These are phyloP conservation scores for Pichia cactophila DNA, from an alignment of 1,139 yeast species.

Conservation along the genomic window DNA sequence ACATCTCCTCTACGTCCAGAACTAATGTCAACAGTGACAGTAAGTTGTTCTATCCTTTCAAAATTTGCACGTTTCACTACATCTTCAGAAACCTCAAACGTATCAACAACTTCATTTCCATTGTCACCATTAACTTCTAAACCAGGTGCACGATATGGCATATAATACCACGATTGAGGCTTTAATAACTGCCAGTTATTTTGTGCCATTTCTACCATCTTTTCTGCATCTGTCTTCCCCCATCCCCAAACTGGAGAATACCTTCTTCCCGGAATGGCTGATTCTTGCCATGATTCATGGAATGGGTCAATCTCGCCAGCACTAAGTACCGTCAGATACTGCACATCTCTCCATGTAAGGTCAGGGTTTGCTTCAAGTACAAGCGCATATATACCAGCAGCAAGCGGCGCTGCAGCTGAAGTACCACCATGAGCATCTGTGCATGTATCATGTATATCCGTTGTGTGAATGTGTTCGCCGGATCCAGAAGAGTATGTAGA, in stretches of 20 bases:
- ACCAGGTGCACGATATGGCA: slow-evolving; percentile 35
- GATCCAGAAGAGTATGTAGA: slow-evolving; percentile 92
- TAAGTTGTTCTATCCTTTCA: slow-evolving; percentile 76
- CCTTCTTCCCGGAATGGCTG: slow-evolving; percentile 44
- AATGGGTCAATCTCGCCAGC: slow-evolving; percentile 61
- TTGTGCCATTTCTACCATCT: slow-evolving; percentile 65
- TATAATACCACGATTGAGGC: slow-evolving; percentile 81
- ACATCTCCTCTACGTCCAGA: slow-evolving; percentile 65
- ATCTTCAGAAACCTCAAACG: slow-evolving; percentile 41
- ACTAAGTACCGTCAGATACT: slow-evolving; percentile 68
- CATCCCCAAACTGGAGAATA: slow-evolving; percentile 89
- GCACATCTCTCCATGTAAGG: slow-evolving; percentile 94
- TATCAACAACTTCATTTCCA: slow-evolving; percentile 20
- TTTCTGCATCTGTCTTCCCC: slow-evolving; percentile 83
- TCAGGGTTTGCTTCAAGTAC: slow-evolving; percentile 76
- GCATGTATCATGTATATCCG: slow-evolving; percentile 74
- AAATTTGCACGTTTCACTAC: slow-evolving; percentile 52
- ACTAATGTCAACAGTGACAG: slow-evolving; percentile 66
- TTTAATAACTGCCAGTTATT: slow-evolving; percentile 70
- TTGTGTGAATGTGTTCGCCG: slow-evolving; percentile 83
- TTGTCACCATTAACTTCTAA: slow-evolving; percentile 16
- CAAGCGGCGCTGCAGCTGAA: slow-evolving; percentile 97
- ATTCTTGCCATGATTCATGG: slow-evolving; percentile 68
- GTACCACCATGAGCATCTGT: slow-evolving; percentile 86
- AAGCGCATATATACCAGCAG: slow-evolving; percentile 87